Evolutionary conservation across 169 alveolate species (phyloP), one percentile per base, ranked within the genome.

Genomic region (Plasmodium malariae): DNA sequence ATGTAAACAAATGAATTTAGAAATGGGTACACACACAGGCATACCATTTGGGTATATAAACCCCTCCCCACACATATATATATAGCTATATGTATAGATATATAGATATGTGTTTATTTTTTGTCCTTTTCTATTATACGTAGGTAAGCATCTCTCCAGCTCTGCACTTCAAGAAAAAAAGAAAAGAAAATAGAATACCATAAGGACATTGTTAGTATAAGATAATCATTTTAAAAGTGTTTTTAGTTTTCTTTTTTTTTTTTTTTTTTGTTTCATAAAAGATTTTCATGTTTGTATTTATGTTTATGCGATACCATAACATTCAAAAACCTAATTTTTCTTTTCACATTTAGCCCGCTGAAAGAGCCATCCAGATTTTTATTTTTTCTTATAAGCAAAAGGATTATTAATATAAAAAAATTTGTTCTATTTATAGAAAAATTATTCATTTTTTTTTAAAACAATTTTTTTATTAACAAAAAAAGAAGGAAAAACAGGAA

Each of bases 131-230:
- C n/a, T n/a, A 34, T 45, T 65, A 63, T 78, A 78, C 89, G 24
- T 78, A 57, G 11, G 78, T 78, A 34, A 78, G 76, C 68, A 49
- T 63, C 26, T 78, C 89, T 32, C 89, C 89, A 48, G 89, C 89
- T 3, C 37, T 63, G 49, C 89, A 78, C 89, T 78, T 36, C 6
- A 55, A 48, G 48, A 78, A 78, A 63, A 45, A 48, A 62, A 78
- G 30, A 78, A 63, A 63, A 1, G 11, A 36, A 19, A 74, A 24
- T 57, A 37, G 28, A 74, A 57, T 17, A 57, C 1, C 21, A 24
- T 30, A n/a, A 73, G 7, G 32, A 49, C n/a, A 24, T 11, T 6
- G 49, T 40, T 6, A 12, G 14, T n/a, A 62, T n/a, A n/a, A n/a
- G n/a, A n/a, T n/a, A n/a, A n/a, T 40, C 9, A 40, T 40, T 5